Conservation (phyloP, 495 filamentous ascomycete genomes). For the Penicillium bialowiezense region DNA sequence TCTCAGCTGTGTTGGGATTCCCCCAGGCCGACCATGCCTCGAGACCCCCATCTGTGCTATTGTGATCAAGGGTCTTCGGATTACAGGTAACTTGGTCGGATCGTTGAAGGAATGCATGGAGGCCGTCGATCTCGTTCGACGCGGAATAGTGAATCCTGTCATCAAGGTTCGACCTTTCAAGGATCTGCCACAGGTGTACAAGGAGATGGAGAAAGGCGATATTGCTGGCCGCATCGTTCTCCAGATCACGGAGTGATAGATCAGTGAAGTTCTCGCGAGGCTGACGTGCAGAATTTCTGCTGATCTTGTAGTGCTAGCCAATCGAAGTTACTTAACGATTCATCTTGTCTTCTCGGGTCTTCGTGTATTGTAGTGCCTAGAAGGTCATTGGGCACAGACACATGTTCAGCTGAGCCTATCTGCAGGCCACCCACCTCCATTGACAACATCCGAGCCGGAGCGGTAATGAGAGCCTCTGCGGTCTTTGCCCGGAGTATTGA, state of each 20-base stretch:
- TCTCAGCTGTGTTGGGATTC: conserved; percentile 49
- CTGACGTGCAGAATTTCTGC: background rate
- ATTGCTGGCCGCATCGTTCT: conserved; percentile 41
- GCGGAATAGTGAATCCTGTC: conserved; percentile 45
- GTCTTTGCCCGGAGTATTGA: conserved; percentile 30
- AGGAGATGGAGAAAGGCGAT: conserved; percentile 46
- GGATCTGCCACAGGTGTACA: conserved; percentile 42
- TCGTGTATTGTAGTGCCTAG: background rate
- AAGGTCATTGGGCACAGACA: too few species aligned
- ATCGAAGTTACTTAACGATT: background rate
- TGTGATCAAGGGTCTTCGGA: conserved; percentile 47
- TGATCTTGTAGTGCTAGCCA: background rate
- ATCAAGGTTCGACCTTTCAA: conserved; percentile 43
- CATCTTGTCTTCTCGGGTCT: background rate
- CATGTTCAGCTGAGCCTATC: background rate
- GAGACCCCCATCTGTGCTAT: conserved; percentile 46
- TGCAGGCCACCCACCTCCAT: too few species aligned
- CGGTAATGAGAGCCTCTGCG: conserved; percentile 25
- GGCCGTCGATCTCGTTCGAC: conserved; percentile 45
- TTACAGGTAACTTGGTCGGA: conserved; percentile 47
- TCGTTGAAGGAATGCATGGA: conserved; percentile 52
- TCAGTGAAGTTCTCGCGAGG: background rate
- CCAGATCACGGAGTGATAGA: conserved; percentile 24
- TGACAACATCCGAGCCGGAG: conserved; percentile 23
- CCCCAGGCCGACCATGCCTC: conserved; percentile 39